Evolutionary conservation across 2,329 filamentous ascomycete genomes (phyloP), one percentile per base, ranked within the genome.

Genomic region (Alternaria panax): DNA sequence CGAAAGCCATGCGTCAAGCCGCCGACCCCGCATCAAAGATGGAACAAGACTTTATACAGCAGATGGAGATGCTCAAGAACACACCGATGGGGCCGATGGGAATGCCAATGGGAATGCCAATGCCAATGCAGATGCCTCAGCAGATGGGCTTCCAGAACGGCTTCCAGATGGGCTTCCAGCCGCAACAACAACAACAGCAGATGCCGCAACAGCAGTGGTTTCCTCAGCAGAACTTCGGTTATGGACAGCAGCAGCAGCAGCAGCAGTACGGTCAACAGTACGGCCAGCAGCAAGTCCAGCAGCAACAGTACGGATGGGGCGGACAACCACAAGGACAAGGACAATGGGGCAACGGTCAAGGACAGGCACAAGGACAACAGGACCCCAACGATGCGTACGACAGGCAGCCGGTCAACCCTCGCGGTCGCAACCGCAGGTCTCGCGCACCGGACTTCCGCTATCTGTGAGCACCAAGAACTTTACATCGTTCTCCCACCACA

Each of bases 371-470:
- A 16, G 51, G 47, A 25, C 55, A 62, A 11, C 51, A 56, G 28
- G 56, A 57, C 40, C 32, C 54, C 18, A 64, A 55, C 22, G 67
- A 96, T 58, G 92, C 95, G 7, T 99, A 99, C 80, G 96, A 98
- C 77, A 87, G 95, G 58, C 94, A 97, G 78, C 95, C 95, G 0
- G 92, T 98, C 63, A 99, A 99, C 75, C 92, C 97, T 75, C 88
- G 95, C 78, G 92, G 93, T 73, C 87, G 91, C 70, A 89, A 92
- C 70, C 87, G 90, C 65, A 85, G 92, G 69, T 88, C 92, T 54
- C 86, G 95, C 55, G 93, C 93, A 11, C 95, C 92, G 75, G 95
- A 99, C 80, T 98, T 61, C 28, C 51, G 67, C 20, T 69, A 71
- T 34, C 36, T 69, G 7, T 67, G 53, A 60, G 36, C 4, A 48